These are phyloP conservation scores for Chrysosporium queenslandicum DNA, from an alignment of 2,329 filamentous ascomycete genomes.

Conservation along the genomic window DNA sequence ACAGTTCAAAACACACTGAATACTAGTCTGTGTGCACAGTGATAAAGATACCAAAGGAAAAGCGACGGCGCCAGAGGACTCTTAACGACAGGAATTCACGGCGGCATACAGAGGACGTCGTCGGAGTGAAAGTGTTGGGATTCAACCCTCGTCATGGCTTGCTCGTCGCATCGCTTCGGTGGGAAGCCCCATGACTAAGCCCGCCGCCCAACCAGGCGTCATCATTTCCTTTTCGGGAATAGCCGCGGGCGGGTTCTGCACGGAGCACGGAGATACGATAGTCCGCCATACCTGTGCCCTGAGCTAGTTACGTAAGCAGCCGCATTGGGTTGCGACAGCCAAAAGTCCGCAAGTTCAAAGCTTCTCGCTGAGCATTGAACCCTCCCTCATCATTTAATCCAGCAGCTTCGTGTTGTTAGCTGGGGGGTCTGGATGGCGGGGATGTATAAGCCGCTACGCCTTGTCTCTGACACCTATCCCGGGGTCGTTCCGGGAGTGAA, in stretches of 20 bases:
- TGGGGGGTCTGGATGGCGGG: constrained; percentile 30
- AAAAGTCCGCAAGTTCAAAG: no score
- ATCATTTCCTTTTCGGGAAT: not conserved
- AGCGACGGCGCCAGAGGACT: not conserved
- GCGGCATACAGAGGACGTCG: not conserved
- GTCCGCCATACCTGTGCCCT: no score
- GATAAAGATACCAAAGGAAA: not conserved
- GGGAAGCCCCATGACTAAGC: not conserved
- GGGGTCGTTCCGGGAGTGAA: constrained; percentile 38
- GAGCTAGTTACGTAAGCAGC: no score
- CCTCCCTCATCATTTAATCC: no score
- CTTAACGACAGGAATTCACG: constrained; percentile 10
- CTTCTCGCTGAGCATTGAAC: no score
- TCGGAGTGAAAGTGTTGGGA: not conserved
- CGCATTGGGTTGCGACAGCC: no score
- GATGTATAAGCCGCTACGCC: constrained; percentile 39
- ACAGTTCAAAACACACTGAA: no score
- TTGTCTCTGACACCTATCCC: constrained; percentile 39
- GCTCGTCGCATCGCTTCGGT: not conserved
- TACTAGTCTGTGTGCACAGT: no score
- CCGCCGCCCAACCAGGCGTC: not conserved
- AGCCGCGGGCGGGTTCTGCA: no score
- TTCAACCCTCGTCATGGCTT: not conserved
- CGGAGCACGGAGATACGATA: no score
- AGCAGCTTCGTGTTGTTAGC: no score